These are phyloP conservation scores for Fusarium vanettenii DNA, from an alignment of 2,329 filamentous ascomycete genomes.

Conservation along the genomic window DNA sequence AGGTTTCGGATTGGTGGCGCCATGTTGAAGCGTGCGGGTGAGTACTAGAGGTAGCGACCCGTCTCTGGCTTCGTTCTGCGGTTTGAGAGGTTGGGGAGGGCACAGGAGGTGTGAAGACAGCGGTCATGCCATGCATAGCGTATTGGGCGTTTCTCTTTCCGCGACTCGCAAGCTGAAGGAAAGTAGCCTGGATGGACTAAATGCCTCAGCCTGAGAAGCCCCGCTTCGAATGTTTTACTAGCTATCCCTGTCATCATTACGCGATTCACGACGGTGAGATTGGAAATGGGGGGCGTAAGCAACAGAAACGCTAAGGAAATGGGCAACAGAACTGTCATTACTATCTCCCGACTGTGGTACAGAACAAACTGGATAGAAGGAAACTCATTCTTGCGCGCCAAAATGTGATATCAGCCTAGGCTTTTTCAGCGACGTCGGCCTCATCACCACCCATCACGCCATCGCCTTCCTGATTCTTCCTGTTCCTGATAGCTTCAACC, in stretches of 20 bases:
- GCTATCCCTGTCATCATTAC: neutral
- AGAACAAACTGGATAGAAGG: neutral
- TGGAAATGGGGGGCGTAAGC: neutral
- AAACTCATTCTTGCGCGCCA: neutral
- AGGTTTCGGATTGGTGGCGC: slow-evolving; percentile 7
- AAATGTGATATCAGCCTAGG: neutral
- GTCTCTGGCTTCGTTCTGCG: neutral
- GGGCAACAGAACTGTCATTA: neutral
- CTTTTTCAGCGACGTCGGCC: neutral
- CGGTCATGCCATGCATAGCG: neutral
- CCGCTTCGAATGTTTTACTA: neutral
- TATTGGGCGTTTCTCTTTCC: neutral
- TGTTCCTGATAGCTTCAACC: neutral
- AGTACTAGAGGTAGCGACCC: neutral
- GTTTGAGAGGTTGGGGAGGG: neutral
- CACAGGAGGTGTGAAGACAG: neutral
- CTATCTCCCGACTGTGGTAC: neutral
- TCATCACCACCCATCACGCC: neutral
- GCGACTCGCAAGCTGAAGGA: neutral
- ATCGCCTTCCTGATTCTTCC: neutral
- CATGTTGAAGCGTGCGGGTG: neutral
- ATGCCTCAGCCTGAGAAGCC: neutral
- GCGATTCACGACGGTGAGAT: neutral
- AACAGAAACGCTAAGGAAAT: neutral
- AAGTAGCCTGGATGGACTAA: neutral